Conservation (phyloP, 208 protist species). For the Phytomonas francai region DNA sequence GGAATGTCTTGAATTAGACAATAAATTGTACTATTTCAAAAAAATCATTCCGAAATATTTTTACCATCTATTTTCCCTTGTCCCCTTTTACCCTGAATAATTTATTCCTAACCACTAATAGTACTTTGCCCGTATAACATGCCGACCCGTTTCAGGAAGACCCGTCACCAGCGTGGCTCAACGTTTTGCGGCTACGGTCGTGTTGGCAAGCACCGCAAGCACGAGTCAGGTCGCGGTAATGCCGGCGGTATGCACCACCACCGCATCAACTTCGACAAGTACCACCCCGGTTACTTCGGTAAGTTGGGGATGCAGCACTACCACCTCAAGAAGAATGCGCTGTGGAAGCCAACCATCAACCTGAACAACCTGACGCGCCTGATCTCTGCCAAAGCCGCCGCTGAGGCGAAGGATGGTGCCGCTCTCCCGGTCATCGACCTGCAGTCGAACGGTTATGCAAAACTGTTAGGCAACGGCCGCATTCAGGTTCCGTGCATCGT, state of each 20-base stretch:
- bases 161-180: slow-evolving; percentile 88
- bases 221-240: slow-evolving; percentile 99
- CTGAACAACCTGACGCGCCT: slow-evolving; percentile 98
- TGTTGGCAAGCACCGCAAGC: slow-evolving; percentile 99
- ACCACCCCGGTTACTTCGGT: slow-evolving; percentile 99
- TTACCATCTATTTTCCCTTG: background rate
- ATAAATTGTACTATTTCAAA: no score
- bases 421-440: slow-evolving; percentile 98
- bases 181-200: slow-evolving; percentile 90
- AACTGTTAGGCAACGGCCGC: slow-evolving; percentile 98
- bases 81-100: background rate
- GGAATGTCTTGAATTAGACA: no score
- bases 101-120: slow-evolving; percentile 2
- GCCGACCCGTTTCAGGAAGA: slow-evolving; percentile 90
- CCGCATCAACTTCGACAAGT: slow-evolving; percentile 99
- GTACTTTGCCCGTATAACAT: slow-evolving; percentile 21
- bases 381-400: slow-evolving; percentile 89
- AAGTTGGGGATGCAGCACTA: slow-evolving; percentile 99
- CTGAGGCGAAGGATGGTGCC: slow-evolving; percentile 66
- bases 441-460: slow-evolving; percentile 95
- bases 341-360: slow-evolving; percentile 97
- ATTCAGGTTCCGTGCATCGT: slow-evolving; percentile 99
- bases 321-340: slow-evolving; percentile 88
- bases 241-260: slow-evolving; percentile 99
- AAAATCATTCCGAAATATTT: background rate